Evolutionary conservation across 345 rosid species (phyloP).

Genomic region (Noccaea bulbosa): DNA sequence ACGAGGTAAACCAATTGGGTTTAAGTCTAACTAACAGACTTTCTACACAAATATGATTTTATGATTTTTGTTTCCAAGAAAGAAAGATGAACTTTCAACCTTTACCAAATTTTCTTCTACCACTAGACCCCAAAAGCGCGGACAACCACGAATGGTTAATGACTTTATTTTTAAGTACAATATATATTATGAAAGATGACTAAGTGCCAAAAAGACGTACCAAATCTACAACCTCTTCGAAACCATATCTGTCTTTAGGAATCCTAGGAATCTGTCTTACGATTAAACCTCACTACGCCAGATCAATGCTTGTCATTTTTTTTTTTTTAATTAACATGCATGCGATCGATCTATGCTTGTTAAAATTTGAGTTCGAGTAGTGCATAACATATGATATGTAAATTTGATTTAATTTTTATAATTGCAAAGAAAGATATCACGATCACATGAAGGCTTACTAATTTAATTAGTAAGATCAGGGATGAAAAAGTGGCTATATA

Average conservation of each 20-base stretch:
- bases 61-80: too few species aligned
- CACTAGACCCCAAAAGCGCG: too few species aligned
- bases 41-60: too few species aligned
- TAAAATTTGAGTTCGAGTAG: too few species aligned
- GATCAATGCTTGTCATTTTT: not conserved
- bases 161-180: too few species aligned
- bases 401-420: not conserved
- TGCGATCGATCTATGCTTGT: too few species aligned
- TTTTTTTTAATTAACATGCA: too few species aligned
- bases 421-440: slow-evolving; percentile 15
- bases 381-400: not conserved
- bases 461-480: slow-evolving; percentile 17
- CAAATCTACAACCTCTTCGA: slow-evolving; percentile 29
- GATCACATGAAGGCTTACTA: slow-evolving; percentile 19
- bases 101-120: too few species aligned
- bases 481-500: slow-evolving; percentile 16
- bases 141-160: too few species aligned
- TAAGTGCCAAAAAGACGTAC: slow-evolving; percentile 33
- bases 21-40: too few species aligned
- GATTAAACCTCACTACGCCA: slow-evolving; percentile 17
- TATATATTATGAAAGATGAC: slow-evolving; percentile 29
- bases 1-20: too few species aligned
- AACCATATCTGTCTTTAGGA: slow-evolving; percentile 15
- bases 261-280: slow-evolving; percentile 36
- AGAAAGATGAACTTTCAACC: too few species aligned